phyloP scores from a whole-genome alignment of 2,329 filamentous ascomycete genomes.

The Fonsecaea nubica region DNA sequence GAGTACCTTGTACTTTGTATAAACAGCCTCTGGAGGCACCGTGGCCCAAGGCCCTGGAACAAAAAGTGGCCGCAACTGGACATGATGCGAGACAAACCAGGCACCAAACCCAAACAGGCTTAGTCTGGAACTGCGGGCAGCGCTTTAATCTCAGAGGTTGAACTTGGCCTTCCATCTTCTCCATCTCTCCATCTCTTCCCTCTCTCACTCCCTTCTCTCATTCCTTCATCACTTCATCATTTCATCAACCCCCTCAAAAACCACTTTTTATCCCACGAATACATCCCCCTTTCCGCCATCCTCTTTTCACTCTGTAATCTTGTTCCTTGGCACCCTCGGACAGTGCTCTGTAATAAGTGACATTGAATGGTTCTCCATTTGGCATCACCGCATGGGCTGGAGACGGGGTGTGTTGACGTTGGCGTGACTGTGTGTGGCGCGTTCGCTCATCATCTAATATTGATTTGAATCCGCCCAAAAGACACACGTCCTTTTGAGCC shows the following conservation, averaged over 20 bases:
- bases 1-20: neutral
- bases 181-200: neutral
- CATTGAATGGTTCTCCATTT: slow-evolving; percentile 36
- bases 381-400: slow-evolving; percentile 37
- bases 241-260: slow-evolving; percentile 10
- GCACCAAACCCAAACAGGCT: neutral
- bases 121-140: slow-evolving; percentile 46
- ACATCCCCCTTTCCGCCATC: neutral
- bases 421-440: slow-evolving; percentile 38
- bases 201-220: slow-evolving; percentile 21
- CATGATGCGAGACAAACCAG: neutral
- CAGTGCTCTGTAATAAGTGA: slow-evolving; percentile 38
- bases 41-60: neutral
- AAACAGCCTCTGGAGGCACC: neutral
- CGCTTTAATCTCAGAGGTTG: slow-evolving; percentile 36
- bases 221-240: slow-evolving; percentile 22
- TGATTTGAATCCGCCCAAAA: slow-evolving; percentile 24
- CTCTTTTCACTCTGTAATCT: slow-evolving; percentile 32
- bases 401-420: slow-evolving; percentile 36
- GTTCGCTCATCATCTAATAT: slow-evolving; percentile 37
- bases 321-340: slow-evolving; percentile 25
- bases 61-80: neutral
- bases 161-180: slow-evolving; percentile 18
- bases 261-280: slow-evolving; percentile 10
- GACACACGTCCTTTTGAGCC: slow-evolving; percentile 22